Evolutionary conservation across 768 basidiomycete genomes (phyloP).

Genomic region (Dioszegia aurantiaca): DNA sequence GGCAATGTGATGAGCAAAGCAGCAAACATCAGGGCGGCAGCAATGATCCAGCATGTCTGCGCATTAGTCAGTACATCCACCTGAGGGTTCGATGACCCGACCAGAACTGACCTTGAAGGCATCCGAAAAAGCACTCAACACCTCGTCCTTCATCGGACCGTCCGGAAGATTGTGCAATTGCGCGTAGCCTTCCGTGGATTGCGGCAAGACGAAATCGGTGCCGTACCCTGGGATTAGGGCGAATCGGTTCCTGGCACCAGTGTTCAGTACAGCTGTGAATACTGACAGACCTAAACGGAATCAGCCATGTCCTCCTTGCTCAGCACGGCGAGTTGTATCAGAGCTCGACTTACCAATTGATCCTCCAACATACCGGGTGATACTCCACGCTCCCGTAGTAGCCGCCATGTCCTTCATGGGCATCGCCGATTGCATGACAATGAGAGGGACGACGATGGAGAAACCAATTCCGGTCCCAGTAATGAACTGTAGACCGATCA

Average conservation of each 20-base stretch:
- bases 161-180: slow-evolving; percentile 43
- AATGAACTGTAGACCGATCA: slow-evolving; percentile 39
- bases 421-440: slow-evolving; percentile 50
- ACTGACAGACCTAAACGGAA: slow-evolving; percentile 33
- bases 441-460: slow-evolving; percentile 34
- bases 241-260: slow-evolving; percentile 38
- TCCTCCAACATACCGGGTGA: slow-evolving; percentile 44
- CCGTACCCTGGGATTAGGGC: slow-evolving; percentile 42
- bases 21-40: slow-evolving; percentile 28
- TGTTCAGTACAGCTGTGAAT: slow-evolving; percentile 48
- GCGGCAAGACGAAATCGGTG: slow-evolving; percentile 38
- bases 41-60: slow-evolving; percentile 44
- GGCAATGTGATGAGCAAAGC: slow-evolving; percentile 32
- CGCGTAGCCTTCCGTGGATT: slow-evolving; percentile 37
- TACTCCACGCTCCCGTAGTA: slow-evolving; percentile 38
- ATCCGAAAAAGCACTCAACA: slow-evolving; percentile 46
- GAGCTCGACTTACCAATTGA: slow-evolving; percentile 44
- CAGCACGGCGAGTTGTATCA: not conserved
- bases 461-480: slow-evolving; percentile 42
- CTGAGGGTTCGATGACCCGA: too few species aligned
- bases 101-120: slow-evolving; percentile 31
- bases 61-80: too few species aligned
- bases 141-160: slow-evolving; percentile 31
- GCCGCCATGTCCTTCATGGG: slow-evolving; percentile 51
- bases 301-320: not conserved